Base-by-base conservation (phyloP, 305 asterid species). In the Rubia tinctorum region DNA sequence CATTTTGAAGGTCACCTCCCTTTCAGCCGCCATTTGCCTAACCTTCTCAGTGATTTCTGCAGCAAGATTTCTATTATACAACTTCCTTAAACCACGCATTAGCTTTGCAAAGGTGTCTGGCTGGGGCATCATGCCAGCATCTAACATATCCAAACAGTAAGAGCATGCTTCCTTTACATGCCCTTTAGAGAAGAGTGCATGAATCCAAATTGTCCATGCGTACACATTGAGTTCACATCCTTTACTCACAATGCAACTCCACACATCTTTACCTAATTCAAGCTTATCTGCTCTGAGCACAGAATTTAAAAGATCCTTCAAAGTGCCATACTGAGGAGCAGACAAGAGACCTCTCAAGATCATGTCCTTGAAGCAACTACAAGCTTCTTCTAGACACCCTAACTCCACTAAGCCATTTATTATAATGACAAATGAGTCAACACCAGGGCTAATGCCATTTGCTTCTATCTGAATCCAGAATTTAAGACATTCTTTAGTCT, bases 131-230 rank as follows among this genome's bases (percentile, higher is more conserved):
- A 90, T 39, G 45, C 95, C 95, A 74, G 84, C 83, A 76, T 94
- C 97, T 97, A 94, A 82, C 99, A 94, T 94, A 72, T 91, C 97
- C 81, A 91, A 64, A 82, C 95, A 90, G 75, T 89, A 90, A 44
- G 84, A 79, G 80, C 99, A 94, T 65, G 97, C 97, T 65, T 88
- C 97, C 80, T 94, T 94, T 77, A 94, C 96, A 76, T 88, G 90
- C 66, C 94, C 96, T 11, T 82, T 88, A 34, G 97, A 88, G 80
- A 94, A 90, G 55, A 91, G 87, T 15, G 96, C 84, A 67, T 94
- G 97, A 76, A 91, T 94, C 97, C 99, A 91, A 27, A 94, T 94
- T 34, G 99, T 94, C 99, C 99, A 94, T 5, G 92, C 96, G 62
- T 49, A 86, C 66, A 82, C 97, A 69, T 94, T 94, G 68, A 91